Base-by-base conservation (phyloP, 169 alveolate species). In the Cardiosporidium cionae region DNA sequence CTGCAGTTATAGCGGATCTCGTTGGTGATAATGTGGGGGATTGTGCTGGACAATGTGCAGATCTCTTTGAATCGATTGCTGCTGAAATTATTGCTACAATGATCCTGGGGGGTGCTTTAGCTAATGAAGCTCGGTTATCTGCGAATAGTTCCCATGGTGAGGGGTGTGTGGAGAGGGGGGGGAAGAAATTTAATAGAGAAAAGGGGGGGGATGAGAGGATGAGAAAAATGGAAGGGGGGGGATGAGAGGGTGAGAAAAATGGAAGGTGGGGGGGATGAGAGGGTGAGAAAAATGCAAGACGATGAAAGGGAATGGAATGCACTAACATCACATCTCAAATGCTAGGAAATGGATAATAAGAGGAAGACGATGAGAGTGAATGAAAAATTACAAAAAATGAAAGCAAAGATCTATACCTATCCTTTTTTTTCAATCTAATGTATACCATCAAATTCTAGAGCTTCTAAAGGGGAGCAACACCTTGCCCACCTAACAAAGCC, bases 1-100 rank as follows among this genome's bases (percentile, higher is more conserved):
- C 96, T 31, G 95, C 95, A 31, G 94, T 89, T n/a, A 86, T 92
- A 34, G 95, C 94, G 32, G 96, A 92, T 71, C 68, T 87, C 67
- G 95, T 92, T 9, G 95, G 96, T 27, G 96, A 91, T 83, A 89
- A 91, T 79, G 94, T 91, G 65, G 94, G 94, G 52, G 96, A 92
- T 74, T 90, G 94, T 74, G 95, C 94, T 36, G 96, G 95, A 7
- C 87, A 88, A 75, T 84, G 94, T 72, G 95, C 95, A 27, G 96
- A 92, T 79, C 64, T 88, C 68, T 92, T 90, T 66, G 96, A 92
- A 74, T 86, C 93, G 1, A 90, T 90, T 25, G 87, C 93, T 4
- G 94, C 94, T 3, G 96, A 92, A 83, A 87, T 92, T 31, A 69
- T 90, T 63, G 87, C 92, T 7, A 93, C 96, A 32, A 92, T 90